Base-by-base conservation (phyloP, 305 asterid species). In the Coffea humblotiana region DNA sequence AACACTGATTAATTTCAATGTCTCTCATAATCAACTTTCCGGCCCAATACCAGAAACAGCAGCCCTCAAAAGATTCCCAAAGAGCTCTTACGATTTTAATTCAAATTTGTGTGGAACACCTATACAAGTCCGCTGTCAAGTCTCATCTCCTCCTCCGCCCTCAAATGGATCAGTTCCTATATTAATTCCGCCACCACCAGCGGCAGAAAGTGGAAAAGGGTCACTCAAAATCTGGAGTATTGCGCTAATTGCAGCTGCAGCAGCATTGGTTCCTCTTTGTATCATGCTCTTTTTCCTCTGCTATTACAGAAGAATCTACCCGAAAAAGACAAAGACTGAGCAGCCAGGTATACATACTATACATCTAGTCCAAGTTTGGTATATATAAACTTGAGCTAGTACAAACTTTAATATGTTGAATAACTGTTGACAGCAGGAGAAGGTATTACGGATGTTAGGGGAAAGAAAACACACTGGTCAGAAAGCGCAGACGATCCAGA, bases 1-100 rank as follows among this genome's bases (percentile, higher is more conserved):
- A 40, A 78, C 84, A 1, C 71, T 92, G 54, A 69, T 78, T 13
- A 87, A 63, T 54, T 90, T 91, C 79, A 90, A 91, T 64, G 91
- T 92, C 15, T 92, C 96, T 4, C 74, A 76, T 56, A 92, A 92
- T 82, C 78, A 76, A 73, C 92, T 92, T 0, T 64, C 69, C 37
- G 96, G 96, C 9, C 77, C 79, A 5, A 79, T 92, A 21, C 97
- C 97, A 3, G 86, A 74, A 67, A 92, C 95, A 16, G 65, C 86
- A 25, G 85, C 83, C 56, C 88, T 92, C 61, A 71, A 65, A 68
- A 83, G 89, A 75, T 89, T 91, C 63, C 37, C 89, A 0, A 75
- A 47, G 76, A 88, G 87, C 60, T 85, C 87, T 56, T 91, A 49
- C 58, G 90, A 72, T 73, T 83, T 86, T 72, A 92, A 92, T 77